Base-by-base conservation (phyloP, 805 yeast genomes). In the Zygoascus flipseniorum region DNA sequence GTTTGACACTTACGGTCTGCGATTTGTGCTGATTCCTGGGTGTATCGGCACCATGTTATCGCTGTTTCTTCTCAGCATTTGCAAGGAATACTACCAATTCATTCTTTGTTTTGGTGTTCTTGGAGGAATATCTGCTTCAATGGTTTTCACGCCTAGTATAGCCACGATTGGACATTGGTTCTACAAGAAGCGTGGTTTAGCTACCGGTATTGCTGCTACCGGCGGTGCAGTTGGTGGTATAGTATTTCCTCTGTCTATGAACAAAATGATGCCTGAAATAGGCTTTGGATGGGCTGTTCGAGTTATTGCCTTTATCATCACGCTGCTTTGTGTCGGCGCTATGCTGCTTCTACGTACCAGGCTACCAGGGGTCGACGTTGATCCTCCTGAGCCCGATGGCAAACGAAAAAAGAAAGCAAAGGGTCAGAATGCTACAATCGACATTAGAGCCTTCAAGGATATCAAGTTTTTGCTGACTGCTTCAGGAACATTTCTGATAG, bases 161-260 rank as follows among this genome's bases (percentile, higher is more conserved):
- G 77, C 83, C 1, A 80, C 76, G 10, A 67, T 81, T 5, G 76
- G 82, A 43, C 89, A 85, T 59, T 83, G 84, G 79, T 85, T 83
- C 60, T 63, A 69, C 53, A 69, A 66, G 23, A 77, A 74, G 54
- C 72, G 87, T 55, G 88, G 84, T 0, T 62, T 74, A 52, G 86
- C 84, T 5, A 70, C 81, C 37, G 86, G 88, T 0, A 58, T 82
- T 2, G 83, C 84, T 3, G 79, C 83, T 52, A 67, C 80, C 9
- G 89, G 88, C 2, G 86, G 86, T 1, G 79, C 85, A 2, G 65
- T 81, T 6, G 89, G 88, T 1, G 89, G 89, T 3, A 72, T 82
- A 10, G 61, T 81, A 5, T 77, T 80, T 62, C 86, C 89, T 0
- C 65, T 82, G 41, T 66, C 79, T 64, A 65, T 82, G 54, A 68